Evolutionary conservation across 139 green algal genomes (phyloP), one percentile per base, ranked within the genome.

Genomic region (Asterochloris erici): DNA sequence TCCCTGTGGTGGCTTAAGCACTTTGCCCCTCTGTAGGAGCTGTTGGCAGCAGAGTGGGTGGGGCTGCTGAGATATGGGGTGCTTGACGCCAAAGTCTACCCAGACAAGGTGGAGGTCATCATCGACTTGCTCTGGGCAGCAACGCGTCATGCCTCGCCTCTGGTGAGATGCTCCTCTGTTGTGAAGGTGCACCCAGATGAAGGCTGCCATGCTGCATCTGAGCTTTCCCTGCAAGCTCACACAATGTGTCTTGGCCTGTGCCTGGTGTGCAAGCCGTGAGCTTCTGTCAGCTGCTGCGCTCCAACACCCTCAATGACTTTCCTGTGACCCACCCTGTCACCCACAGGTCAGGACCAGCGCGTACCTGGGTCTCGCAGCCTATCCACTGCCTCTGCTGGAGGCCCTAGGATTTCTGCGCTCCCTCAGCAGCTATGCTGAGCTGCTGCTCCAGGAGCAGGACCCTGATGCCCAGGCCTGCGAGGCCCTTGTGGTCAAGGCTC

Each of bases 21-120:
- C 66, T 76, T 26, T 0, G 26, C 6, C 63, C 12, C 0, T 81
- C 61, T 27, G 16, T 10, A 73, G 63, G 63, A 73, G 63, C 26
- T 74, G 63, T 26, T 73, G 21, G 77, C 63, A 38, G 63, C 26
- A 28, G 63, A 81, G 63, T 81, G 77, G 77, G 27, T 74, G 63
- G 19, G 63, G 2, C 17, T 81, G 77, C 77, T 81, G 10, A 73
- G 29, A 63, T 63, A 74, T 63, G 77, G 77, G 16, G 63, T 73
- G 27, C 63, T 81, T 26, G 77, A 81, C 64, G 77, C 63, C 15
- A 38, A 64, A 17, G 77, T 74, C 14, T 21, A 81, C 26, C 63
- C 77, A 74, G 77, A 81, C 63, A 73, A 73, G 17, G 77, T 63
- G 15, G 63, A 19, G n/a, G 77, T 73, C 77, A 81, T 81, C 27